A percentile compares a stretch with the other conserved stretches of the same genome.
These are phyloP conservation scores for Monilinia laxa DNA, from an alignment of 2,329 filamentous ascomycete species.

Conservation along the genomic window DNA sequence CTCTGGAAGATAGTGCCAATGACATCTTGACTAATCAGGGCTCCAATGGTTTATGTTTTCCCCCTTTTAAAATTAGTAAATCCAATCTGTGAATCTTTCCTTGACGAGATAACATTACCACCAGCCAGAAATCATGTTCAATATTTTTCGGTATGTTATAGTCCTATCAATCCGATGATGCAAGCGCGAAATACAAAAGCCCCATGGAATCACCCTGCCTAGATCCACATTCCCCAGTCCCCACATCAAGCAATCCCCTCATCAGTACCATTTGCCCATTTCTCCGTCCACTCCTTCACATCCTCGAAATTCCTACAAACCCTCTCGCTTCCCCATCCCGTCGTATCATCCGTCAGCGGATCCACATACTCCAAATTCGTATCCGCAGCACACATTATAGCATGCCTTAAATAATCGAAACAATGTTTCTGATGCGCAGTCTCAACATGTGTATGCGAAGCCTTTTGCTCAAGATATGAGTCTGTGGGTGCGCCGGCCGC, in stretches of 20 bases:
- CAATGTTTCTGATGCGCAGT: conserved; percentile 25
- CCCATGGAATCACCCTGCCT: not conserved
- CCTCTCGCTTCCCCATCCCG: conserved; percentile 27
- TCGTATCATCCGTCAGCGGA: conserved; percentile 18
- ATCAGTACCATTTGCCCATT: conserved; percentile 15
- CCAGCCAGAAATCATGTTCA: no score
- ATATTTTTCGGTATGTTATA: no score
- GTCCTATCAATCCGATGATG: not conserved
- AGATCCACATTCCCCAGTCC: not conserved
- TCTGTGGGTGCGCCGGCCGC: not conserved
- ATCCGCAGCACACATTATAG: conserved; percentile 29
- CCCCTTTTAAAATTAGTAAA: no score
- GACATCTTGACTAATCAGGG: no score
- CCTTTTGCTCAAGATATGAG: conserved; percentile 10
- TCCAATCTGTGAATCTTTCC: no score
- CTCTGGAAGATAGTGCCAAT: no score
- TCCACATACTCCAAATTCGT: conserved; percentile 25
- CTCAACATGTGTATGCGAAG: conserved; percentile 7
- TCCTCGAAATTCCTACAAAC: conserved; percentile 27
- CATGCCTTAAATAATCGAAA: conserved; percentile 27
- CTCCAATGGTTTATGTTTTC: no score
- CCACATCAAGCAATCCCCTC: conserved; percentile 4
- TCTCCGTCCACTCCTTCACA: conserved; percentile 25
- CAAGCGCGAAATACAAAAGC: not conserved
- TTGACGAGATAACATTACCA: no score